Evolutionary conservation across 257 asterid species (phyloP).

Genomic region (Buddleja alternifolia): DNA sequence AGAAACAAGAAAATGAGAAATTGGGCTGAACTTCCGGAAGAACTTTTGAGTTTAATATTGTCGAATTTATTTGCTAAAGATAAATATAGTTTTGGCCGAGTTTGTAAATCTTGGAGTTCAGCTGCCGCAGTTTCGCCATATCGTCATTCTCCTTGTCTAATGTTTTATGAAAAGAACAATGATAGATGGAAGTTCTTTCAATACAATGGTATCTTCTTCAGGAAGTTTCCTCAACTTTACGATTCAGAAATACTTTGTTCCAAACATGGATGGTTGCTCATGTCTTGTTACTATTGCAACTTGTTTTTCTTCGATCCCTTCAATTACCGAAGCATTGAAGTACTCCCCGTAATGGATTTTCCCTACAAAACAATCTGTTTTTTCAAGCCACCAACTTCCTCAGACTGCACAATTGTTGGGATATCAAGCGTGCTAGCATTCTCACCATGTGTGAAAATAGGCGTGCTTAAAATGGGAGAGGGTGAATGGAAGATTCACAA

Average conservation of each 20-base stretch:
- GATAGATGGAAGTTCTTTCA: neutral
- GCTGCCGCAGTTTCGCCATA: neutral
- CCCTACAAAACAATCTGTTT: neutral
- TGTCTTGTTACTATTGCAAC: neutral
- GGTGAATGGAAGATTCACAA: neutral
- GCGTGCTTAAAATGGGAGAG: neutral
- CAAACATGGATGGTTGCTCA: constrained; percentile 3
- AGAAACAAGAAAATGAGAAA: too few relatives aligned
- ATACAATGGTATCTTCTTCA: neutral
- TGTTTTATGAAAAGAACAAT: neutral
- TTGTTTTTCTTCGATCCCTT: neutral
- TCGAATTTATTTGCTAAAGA: constrained; percentile 5
- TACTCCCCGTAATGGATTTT: neutral
- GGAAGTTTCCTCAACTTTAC: neutral
- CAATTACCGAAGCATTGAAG: neutral
- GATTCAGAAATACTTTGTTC: neutral
- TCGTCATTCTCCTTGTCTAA: neutral
- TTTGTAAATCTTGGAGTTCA: constrained; percentile 6
- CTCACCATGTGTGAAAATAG: neutral
- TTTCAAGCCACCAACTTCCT: neutral
- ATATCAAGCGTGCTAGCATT: neutral
- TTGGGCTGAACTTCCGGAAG: constrained; percentile 2
- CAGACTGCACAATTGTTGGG: constrained; percentile 7
- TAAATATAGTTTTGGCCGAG: neutral
- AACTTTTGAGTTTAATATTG: neutral